A percentile compares a stretch with the other conserved stretches of the same genome.
These are phyloP conservation scores for Neoascochyta sp. DNA, from an alignment of 2,329 filamentous ascomycete genomes.

Conservation along the genomic window DNA sequence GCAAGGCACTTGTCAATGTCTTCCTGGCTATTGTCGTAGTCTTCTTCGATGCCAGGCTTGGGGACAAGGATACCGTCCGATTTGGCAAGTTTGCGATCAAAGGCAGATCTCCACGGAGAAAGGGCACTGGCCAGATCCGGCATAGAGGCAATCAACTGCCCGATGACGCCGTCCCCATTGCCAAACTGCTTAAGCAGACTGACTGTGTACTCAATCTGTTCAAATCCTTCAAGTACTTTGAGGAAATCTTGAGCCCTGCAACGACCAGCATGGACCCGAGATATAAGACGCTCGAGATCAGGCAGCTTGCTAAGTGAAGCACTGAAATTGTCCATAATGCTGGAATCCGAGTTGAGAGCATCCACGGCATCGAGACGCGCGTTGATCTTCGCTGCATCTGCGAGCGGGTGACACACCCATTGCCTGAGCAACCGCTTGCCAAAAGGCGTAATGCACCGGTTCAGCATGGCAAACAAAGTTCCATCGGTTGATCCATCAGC, in stretches of 20 bases:
- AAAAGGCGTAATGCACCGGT: slow-evolving; percentile 93
- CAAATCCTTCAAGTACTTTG: slow-evolving; percentile 88
- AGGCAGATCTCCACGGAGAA: slow-evolving; percentile 84
- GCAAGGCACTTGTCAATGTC: slow-evolving; percentile 70
- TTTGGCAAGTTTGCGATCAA: slow-evolving; percentile 75
- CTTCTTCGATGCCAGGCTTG: slow-evolving; percentile 79
- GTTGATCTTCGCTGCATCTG: slow-evolving; percentile 83
- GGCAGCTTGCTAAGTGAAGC: slow-evolving; percentile 87
- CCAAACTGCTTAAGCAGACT: slow-evolving; percentile 69
- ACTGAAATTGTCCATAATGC: slow-evolving; percentile 80
- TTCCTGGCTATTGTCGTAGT: slow-evolving; percentile 82
- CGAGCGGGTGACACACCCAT: slow-evolving; percentile 95
- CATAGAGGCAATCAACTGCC: slow-evolving; percentile 79
- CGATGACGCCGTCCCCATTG: slow-evolving; percentile 77
- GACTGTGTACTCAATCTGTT: slow-evolving; percentile 96
- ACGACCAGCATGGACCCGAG: slow-evolving; percentile 85
- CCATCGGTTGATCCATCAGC: slow-evolving; percentile 81
- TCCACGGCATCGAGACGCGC: slow-evolving; percentile 92
- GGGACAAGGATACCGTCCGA: slow-evolving; percentile 81
- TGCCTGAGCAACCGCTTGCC: slow-evolving; percentile 93
- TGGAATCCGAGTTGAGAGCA: slow-evolving; percentile 77
- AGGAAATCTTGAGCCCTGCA: slow-evolving; percentile 92
- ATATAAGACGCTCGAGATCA: slow-evolving; percentile 89
- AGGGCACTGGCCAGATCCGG: slow-evolving; percentile 73
- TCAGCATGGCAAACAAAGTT: slow-evolving; percentile 84